These are phyloP conservation scores for Globisporangium cederbergense DNA, from an alignment of 352 stramenopile genomes.

Conservation along the genomic window DNA sequence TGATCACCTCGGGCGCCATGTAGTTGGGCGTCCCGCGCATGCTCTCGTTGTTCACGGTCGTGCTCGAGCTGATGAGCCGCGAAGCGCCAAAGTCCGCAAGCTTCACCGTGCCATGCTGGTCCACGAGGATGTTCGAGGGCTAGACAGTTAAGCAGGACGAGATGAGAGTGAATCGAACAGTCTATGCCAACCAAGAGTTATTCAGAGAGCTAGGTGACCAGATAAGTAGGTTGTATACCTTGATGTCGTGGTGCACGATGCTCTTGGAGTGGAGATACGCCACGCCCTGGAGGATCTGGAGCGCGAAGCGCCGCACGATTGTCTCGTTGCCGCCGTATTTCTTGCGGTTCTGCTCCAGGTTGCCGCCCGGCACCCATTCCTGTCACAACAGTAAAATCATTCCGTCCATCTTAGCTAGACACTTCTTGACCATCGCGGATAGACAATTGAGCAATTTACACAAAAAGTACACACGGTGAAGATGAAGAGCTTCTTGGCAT, in stretches of 20 bases:
- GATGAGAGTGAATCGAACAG: background rate
- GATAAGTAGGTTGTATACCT: constrained; percentile 27
- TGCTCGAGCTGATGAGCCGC: constrained; percentile 49
- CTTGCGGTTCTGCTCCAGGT: constrained; percentile 77
- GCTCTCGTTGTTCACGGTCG: constrained; percentile 43
- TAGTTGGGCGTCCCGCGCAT: constrained; percentile 84
- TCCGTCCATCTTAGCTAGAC: background rate
- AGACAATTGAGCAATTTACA: background rate
- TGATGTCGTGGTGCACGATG: constrained; percentile 84
- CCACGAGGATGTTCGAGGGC: constrained; percentile 93
- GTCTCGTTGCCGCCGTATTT: constrained; percentile 73
- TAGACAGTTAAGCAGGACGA: constrained; percentile 9
- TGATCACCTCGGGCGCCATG: constrained; percentile 88
- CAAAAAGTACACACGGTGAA: constrained; percentile 45
- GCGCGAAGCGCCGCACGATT: constrained; percentile 70
- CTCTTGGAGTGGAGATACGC: constrained; percentile 84
- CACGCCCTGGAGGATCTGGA: constrained; percentile 82
- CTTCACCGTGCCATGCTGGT: constrained; percentile 92
- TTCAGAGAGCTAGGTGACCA: background rate
- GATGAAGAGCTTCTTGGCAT: constrained; percentile 77
- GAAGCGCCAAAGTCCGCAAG: constrained; percentile 94
- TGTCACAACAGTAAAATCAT: constrained; percentile 1
- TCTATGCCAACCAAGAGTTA: background rate
- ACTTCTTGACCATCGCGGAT: background rate
- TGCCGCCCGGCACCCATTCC: constrained; percentile 88